Evolutionary conservation across 2,329 filamentous ascomycete species (phyloP).

Genomic region (Mycogone perniciosa): DNA sequence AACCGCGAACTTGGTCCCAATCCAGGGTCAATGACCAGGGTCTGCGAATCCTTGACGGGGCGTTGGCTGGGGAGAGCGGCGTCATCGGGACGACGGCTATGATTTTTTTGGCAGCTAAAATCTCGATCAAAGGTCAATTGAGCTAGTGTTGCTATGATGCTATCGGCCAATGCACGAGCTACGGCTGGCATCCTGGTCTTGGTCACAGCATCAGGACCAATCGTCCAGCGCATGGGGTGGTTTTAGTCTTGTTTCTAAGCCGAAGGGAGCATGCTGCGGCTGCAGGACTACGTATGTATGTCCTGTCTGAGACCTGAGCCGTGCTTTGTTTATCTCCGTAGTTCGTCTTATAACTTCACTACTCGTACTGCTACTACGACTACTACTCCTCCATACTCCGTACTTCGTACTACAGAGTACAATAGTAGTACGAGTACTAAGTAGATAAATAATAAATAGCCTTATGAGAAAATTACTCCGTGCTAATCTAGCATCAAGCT

Average conservation of each 20-base stretch:
- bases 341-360: no score
- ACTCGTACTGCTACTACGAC: no score
- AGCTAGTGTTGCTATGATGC: neutral
- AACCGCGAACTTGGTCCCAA: conserved; percentile 10
- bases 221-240: conserved; percentile 3
- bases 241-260: neutral
- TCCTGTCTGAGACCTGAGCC: neutral
- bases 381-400: no score
- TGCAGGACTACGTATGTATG: conserved; percentile 8
- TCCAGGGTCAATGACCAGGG: conserved; percentile 7
- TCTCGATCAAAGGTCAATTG: conserved; percentile 14
- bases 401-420: no score
- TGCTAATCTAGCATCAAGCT: no score
- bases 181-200: neutral
- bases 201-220: neutral
- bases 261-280: neutral
- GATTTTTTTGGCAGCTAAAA: conserved; percentile 3
- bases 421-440: no score
- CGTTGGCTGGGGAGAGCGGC: neutral
- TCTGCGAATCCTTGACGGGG: conserved; percentile 2
- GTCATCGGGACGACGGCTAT: neutral
- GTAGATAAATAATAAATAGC: no score
- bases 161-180: neutral
- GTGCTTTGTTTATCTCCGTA: neutral
- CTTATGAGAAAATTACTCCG: no score